These are phyloP conservation scores for Aspergillus sclerotiicarbonarius DNA, from an alignment of 495 filamentous ascomycete genomes.

Conservation along the genomic window DNA sequence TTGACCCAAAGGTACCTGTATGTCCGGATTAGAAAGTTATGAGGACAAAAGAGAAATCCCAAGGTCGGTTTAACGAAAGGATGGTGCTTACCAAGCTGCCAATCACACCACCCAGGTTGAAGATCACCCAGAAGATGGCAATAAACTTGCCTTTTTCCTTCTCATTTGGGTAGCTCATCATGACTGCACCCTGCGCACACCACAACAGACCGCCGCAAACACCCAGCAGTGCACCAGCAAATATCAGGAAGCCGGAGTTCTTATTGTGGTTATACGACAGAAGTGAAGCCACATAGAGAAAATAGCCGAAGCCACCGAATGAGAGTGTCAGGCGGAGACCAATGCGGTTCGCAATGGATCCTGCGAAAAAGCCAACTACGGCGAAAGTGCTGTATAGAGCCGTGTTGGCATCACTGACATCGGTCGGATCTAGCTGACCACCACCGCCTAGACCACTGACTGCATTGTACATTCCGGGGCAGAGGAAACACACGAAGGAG, in stretches of 20 bases:
- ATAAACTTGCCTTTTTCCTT: slow-evolving; percentile 83
- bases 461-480: slow-evolving; percentile 85
- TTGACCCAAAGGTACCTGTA: slow-evolving; percentile 71
- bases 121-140: slow-evolving; percentile 91
- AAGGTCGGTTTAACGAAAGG: neutral
- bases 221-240: slow-evolving; percentile 59
- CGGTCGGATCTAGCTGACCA: slow-evolving; percentile 58
- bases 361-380: slow-evolving; percentile 83
- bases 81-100: slow-evolving; percentile 64
- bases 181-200: slow-evolving; percentile 91
- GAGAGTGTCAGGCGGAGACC: slow-evolving; percentile 71
- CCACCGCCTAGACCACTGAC: slow-evolving; percentile 71
- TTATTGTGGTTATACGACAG: slow-evolving; percentile 78
- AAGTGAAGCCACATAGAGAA: slow-evolving; percentile 75
- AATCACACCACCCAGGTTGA: slow-evolving; percentile 90
- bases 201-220: slow-evolving; percentile 84
- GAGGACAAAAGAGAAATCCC: neutral
- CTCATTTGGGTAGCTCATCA: slow-evolving; percentile 91
- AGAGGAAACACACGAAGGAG: slow-evolving; percentile 84
- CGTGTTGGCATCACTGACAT: slow-evolving; percentile 67
- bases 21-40: neutral
- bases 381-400: slow-evolving; percentile 82
- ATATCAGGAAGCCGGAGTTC: slow-evolving; percentile 58
- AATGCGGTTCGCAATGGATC: slow-evolving; percentile 72
- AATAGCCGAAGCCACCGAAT: slow-evolving; percentile 84